A percentile compares a stretch with the other conserved stretches of the same genome.
phyloP scores from a whole-genome alignment of 2,329 filamentous ascomycete genomes.

The Trichoderma pleuroti region DNA sequence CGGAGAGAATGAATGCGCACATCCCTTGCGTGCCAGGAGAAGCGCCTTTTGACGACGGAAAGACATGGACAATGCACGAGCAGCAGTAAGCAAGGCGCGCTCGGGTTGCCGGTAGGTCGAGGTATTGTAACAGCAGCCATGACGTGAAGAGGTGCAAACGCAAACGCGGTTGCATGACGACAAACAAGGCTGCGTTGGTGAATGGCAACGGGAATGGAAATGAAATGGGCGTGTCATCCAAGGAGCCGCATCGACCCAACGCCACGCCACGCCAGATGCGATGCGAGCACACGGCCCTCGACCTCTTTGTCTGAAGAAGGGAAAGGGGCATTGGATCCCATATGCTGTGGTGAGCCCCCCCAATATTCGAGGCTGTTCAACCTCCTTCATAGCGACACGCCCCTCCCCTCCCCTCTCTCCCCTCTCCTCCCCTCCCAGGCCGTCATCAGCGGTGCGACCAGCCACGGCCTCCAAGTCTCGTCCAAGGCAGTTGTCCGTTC shows the following conservation, averaged over 20 bases:
- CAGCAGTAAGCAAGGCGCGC: neutral
- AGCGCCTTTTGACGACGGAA: neutral
- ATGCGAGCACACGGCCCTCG: neutral
- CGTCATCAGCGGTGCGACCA: neutral
- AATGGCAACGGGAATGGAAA: neutral
- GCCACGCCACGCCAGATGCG: neutral
- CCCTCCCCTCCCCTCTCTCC: neutral
- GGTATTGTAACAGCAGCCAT: neutral
- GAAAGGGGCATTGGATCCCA: neutral
- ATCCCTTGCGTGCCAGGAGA: conserved; percentile 18
- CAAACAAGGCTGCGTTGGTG: neutral
- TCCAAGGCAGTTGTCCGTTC: conserved; percentile 1
- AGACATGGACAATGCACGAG: neutral
- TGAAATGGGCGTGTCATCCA: neutral
- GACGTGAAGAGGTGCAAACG: neutral
- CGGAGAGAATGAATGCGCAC: conserved; percentile 5
- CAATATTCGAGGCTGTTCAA: neutral
- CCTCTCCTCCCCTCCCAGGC: neutral
- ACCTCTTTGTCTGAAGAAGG: neutral
- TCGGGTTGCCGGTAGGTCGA: neutral
- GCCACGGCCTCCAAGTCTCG: neutral
- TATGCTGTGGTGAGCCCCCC: neutral
- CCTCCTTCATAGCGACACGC: conserved; percentile 13
- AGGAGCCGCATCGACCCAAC: conserved; percentile 3
- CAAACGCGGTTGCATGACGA: neutral